Evolutionary conservation across 2,329 filamentous ascomycete genomes (phyloP), one percentile per base, ranked within the genome.

Genomic region (Cladophialophora psammophila): DNA sequence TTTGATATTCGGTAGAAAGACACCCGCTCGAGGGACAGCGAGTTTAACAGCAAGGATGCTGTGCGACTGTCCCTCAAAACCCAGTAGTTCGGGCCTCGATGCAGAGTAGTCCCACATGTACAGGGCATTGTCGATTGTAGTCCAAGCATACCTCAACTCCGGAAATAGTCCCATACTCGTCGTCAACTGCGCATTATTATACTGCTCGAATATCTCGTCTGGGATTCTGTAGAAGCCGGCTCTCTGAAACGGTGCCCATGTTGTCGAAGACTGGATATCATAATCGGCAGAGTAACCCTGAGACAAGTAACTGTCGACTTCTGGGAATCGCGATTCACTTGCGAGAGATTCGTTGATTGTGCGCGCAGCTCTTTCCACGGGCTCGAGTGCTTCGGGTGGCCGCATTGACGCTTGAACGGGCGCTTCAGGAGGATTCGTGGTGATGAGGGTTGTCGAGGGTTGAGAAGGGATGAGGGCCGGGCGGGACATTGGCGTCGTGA

Each of bases 51-150:
- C 89, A 50, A 93, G 93, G 74, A 99, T 98, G 71, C 89, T 92
- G 77, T 96, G 89, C 6, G 89, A 85, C 78, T 94, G 91, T 73
- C 97, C 93, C 77, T 98, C 94, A 75, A 92, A 97, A 18, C 94
- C 94, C 71, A 97, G 91, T 50, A 97, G 84, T 76, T 97, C 92
- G 5, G 94, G 93, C 72, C 94, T 92, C n/a, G 92, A 89, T 76
- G 93, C 87, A 6, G 93, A 97, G 78, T 97, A 99, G 80, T 99
- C 94, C 96, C 96, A 99, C 15, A 99, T 85, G 77, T 97, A 99
- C 53, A 99, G 84, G 69, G 92, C 92, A 80, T 96, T 97, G 81
- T 99, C 95, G 76, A 99, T 95, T 31, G 92, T 88, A 63, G 97
- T 91, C 91, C 94, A 99, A 35, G 94, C 95, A 79, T 98, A 93